Evolutionary conservation across 768 basidiomycete species (phyloP).

Genomic region (Pisolithus orientalis): DNA sequence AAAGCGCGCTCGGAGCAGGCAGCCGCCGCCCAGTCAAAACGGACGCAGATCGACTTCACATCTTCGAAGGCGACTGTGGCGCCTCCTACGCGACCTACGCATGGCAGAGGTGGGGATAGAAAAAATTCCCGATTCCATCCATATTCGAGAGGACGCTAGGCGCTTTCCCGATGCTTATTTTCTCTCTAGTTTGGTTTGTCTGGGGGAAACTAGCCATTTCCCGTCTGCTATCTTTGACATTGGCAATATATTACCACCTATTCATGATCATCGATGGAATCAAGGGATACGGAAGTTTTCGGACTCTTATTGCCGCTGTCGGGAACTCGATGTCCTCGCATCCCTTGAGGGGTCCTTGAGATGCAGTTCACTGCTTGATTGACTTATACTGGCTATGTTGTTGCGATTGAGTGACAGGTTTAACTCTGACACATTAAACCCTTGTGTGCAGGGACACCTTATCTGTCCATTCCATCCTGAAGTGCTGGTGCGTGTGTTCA

Average conservation of each 20-base stretch:
- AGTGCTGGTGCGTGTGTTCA: too few species aligned
- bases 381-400: too few species aligned
- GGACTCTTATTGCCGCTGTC: too few species aligned
- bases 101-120: slow-evolving; percentile 14
- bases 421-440: too few species aligned
- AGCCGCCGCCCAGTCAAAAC: slow-evolving; percentile 46
- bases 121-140: slow-evolving; percentile 24
- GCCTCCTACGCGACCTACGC: slow-evolving; percentile 4
- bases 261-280: too few species aligned
- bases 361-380: too few species aligned
- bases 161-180: not conserved
- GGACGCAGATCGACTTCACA: slow-evolving; percentile 60
- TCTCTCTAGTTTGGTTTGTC: not conserved
- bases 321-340: too few species aligned
- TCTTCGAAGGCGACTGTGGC: slow-evolving; percentile 18
- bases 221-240: not conserved
- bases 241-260: not conserved
- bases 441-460: too few species aligned
- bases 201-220: not conserved
- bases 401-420: too few species aligned
- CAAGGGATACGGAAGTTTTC: too few species aligned
- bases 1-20: slow-evolving; percentile 60
- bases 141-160: slow-evolving; percentile 20
- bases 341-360: too few species aligned
- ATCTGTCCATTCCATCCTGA: too few species aligned